Base-by-base conservation (phyloP, 1,139 yeast species). In the Sugiyamaella xylanicola region DNA sequence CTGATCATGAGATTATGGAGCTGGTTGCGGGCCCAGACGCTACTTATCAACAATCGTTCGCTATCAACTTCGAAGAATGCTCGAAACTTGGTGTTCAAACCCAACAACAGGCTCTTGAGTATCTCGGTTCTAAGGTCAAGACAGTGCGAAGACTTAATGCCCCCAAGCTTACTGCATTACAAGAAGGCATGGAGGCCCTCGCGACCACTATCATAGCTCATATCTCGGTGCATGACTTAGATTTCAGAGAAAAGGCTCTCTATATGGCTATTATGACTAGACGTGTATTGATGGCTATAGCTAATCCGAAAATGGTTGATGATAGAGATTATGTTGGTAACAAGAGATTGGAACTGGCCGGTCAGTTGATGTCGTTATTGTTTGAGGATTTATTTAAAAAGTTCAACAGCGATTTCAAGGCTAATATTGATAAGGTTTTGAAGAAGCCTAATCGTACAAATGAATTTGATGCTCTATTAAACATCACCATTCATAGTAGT, bases 251-350 rank as follows among this genome's bases (percentile, higher is more conserved):
- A 71, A 93, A 93, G 74, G 97, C 98, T 0, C 74, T 95, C 43
- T 93, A 93, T 69, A 85, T 93, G 63, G 97, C 98, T 5, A 85
- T 90, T 72, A 93, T 95, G 99, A 88, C 99, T 1, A 82, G 99
- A 70, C 82, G 98, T 67, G 98, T 93, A 2, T 80, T 93, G 27
- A 89, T 90, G 95, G 91, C 99, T 3, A 90, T 93, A 86, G 86
- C 89, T 62, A 88, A 93, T 69, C 96, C 98, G 3, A 85, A 86
- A 64, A 86, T 91, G 87, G 97, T 95, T 29, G 99, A 93, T 68
- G 99, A 95, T 73, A 83, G 99, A 74, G 99, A 95, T 76, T 93
- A 93, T 68, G 99, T 95, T 45, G 99, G 99, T 77, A 93, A 93
- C 74, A 93, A 93, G 74, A 87, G 99, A 74, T 79, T 93, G 66